Evolutionary conservation across 805 yeast species (phyloP).

Genomic region (Candida oleophila): DNA sequence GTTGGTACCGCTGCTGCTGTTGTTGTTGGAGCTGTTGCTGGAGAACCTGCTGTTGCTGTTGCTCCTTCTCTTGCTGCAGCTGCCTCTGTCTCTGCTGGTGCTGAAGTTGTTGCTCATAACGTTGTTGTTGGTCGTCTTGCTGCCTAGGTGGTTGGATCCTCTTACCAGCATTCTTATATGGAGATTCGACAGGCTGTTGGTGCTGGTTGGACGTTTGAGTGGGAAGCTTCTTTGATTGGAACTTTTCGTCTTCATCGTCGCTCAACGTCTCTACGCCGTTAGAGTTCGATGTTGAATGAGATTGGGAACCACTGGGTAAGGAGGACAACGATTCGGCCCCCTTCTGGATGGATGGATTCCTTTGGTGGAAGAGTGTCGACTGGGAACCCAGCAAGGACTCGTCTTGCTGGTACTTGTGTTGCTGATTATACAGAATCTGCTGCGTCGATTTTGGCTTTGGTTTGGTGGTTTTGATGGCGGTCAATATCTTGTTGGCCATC

Average conservation of each 20-base stretch:
- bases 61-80: constrained; percentile 11
- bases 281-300: too few species aligned
- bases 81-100: constrained; percentile 10
- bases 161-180: constrained; percentile 17
- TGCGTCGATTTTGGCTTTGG: constrained; percentile 7
- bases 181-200: constrained; percentile 23
- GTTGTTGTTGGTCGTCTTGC: constrained; percentile 10
- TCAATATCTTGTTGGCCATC: constrained; percentile 85
- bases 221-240: constrained; percentile 24
- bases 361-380: constrained; percentile 1
- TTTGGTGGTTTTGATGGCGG: constrained; percentile 67
- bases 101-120: constrained; percentile 15
- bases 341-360: not conserved
- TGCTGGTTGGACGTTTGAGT: constrained; percentile 22
- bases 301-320: not conserved
- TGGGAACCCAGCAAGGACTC: too few species aligned
- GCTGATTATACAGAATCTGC: not conserved
- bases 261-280: not conserved
- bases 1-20: constrained; percentile 7
- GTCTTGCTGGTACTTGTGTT: constrained; percentile 1
- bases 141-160: constrained; percentile 21
- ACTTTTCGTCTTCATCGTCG: constrained; percentile 22
- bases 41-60: constrained; percentile 9
- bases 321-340: not conserved
- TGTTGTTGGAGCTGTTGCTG: constrained; percentile 15